Base-by-base conservation (phyloP, 192 early-diverging fungal genomes). In the Podila epicladia region DNA sequence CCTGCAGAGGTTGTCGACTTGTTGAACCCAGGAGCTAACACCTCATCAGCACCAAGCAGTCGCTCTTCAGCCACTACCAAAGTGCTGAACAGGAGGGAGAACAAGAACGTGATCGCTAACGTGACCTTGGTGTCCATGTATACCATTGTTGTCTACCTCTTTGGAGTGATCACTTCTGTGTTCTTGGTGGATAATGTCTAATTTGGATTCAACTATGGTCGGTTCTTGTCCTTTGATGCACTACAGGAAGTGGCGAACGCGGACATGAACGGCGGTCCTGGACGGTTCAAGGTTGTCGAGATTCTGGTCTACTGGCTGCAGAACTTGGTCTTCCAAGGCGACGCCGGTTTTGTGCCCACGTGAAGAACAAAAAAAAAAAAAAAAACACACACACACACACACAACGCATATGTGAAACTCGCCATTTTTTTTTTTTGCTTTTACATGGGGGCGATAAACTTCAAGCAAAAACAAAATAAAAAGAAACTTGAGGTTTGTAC, bases 121-220 rank as follows among this genome's bases (percentile, higher is more conserved):
- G 76, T 79, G 51, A 79, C 76, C 9, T 38, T 72, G 7, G 61
- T 79, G 29, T 79, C 76, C 7, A 68, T 79, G 76, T 79, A 79
- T 45, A 79, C 76, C 24, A 79, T 79, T 57, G 66, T 79, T 6
- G 76, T 71, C 5, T 79, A 79, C 22, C 60, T 79, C 19, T 66
- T 79, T 63, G 76, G 76, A 7, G 37, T 79, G 41, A 68, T 79
- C 61, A 79, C 76, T 1, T 79, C 76, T 17, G 70, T 79, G 4
- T 79, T 79, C 45, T 72, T 79, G 65, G 76, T 79, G 17, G 76
- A 79, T 17, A 79, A 79, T 68, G 50, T 26, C 5, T 31, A 45
- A 6, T 51, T 51, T 19, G 70, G 65, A 58, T 62, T 72, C 61
- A 72, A 72, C 65, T 79, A 79, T 49, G 76, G 70, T 4, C 69